A percentile compares a stretch with the other conserved stretches of the same genome.
phyloP scores from a whole-genome alignment of 495 filamentous ascomycete genomes.

The Penicillium goetzii region DNA sequence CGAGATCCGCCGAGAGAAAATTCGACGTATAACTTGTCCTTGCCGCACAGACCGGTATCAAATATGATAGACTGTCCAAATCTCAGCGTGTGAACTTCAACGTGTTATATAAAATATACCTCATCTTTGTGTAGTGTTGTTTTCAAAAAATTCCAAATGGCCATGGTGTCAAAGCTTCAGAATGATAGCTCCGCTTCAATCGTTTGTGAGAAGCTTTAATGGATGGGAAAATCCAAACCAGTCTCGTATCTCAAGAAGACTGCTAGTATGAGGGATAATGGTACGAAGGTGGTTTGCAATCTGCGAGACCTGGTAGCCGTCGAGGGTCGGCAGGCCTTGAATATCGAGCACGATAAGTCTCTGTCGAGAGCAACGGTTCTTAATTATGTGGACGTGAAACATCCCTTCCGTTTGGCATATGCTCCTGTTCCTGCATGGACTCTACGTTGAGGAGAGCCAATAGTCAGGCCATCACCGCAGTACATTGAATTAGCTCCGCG shows the following conservation, averaged over 20 bases:
- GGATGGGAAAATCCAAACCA: not conserved
- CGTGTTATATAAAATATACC: not conserved
- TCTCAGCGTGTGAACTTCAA: not conserved
- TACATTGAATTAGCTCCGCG: constrained; percentile 1
- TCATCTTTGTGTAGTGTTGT: not conserved
- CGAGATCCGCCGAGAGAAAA: not conserved
- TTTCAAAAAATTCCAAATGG: not conserved
- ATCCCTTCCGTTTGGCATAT: not conserved
- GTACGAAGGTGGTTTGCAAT: not conserved
- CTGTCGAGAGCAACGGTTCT: not conserved
- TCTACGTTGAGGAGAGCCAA: not conserved
- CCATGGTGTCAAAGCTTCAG: not conserved
- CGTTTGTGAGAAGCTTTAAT: not conserved
- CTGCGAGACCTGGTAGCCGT: not conserved
- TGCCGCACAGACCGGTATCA: not conserved
- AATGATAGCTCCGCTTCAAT: not conserved
- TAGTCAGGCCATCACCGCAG: not conserved
- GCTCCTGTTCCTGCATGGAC: not conserved
- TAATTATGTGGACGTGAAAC: not conserved
- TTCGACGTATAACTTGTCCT: not conserved
- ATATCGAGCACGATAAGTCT: not conserved
- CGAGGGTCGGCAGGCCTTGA: not conserved
- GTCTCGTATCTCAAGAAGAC: not conserved
- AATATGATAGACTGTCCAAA: not conserved
- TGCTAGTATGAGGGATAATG: not conserved